Conservation (phyloP, 345 rosid genomes). For the Lagerstroemia speciosa region DNA sequence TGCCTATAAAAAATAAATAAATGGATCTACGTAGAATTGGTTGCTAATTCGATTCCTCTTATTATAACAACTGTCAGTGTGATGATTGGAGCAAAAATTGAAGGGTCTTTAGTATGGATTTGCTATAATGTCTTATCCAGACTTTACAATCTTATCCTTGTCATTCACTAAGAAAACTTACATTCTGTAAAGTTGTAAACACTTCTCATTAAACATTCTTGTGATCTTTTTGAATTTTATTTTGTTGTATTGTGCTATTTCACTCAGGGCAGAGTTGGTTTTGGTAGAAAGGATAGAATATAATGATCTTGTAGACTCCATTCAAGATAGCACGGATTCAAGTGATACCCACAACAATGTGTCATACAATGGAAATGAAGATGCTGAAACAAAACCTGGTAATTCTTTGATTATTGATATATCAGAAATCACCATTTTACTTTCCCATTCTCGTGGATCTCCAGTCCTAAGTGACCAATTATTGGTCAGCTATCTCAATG, state of each 20-base stretch:
- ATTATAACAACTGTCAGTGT: neutral
- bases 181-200: neutral
- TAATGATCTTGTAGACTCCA: slow-evolving; percentile 66
- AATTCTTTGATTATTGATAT: slow-evolving; percentile 3
- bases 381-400: slow-evolving; percentile 34
- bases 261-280: slow-evolving; percentile 72
- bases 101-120: neutral
- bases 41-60: neutral
- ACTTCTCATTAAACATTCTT: neutral
- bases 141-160: neutral
- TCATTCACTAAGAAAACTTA: neutral
- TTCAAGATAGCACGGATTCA: slow-evolving; percentile 26
- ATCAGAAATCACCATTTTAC: neutral
- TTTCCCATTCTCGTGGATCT: neutral
- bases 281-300: slow-evolving; percentile 67
- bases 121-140: neutral
- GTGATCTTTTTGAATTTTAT: neutral
- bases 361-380: slow-evolving; percentile 20
- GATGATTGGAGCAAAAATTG: neutral
- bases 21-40: neutral
- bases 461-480: neutral
- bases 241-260: slow-evolving; percentile 7
- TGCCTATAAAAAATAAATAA: too few relatives aligned
- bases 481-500: neutral
- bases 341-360: slow-evolving; percentile 21